These are phyloP conservation scores for Suillus fuscotomentosus DNA, from an alignment of 768 basidiomycete genomes.

Conservation along the genomic window DNA sequence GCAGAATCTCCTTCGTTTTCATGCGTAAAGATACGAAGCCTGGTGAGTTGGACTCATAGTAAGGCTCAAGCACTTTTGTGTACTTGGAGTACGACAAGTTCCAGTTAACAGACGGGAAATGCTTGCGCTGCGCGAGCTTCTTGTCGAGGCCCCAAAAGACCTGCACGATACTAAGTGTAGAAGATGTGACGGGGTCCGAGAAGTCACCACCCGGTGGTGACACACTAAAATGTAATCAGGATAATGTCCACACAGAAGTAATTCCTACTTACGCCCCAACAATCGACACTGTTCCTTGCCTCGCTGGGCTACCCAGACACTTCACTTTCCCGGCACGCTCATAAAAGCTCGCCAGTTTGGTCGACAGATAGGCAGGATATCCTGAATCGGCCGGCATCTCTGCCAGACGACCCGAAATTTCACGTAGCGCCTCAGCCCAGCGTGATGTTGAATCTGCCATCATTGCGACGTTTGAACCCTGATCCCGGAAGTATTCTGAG, in stretches of 20 bases:
- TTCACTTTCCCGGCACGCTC: conserved; percentile 97
- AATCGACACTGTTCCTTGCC: conserved; percentile 95
- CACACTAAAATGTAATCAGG: conserved; percentile 54
- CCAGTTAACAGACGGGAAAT: conserved; percentile 99
- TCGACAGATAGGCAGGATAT: conserved; percentile 95
- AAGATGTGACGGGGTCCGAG: conserved; percentile 97
- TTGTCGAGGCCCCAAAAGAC: conserved; percentile 99
- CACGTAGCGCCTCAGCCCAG: conserved; percentile 98
- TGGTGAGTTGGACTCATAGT: conserved; percentile 87
- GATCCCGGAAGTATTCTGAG: conserved; percentile 99
- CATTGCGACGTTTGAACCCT: conserved; percentile 97
- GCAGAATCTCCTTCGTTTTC: conserved; percentile 93
- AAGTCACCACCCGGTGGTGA: conserved; percentile 99
- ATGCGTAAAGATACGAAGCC: conserved; percentile 95
- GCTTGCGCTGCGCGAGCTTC: conserved; percentile 97
- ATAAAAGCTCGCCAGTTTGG: conserved; percentile 97
- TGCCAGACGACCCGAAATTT: conserved; percentile 97
- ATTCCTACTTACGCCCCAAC: conserved; percentile 86
- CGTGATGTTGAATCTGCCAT: conserved; percentile 99
- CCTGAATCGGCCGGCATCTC: conserved; percentile 99
- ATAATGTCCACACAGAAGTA: background rate
- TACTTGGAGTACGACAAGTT: conserved; percentile 99
- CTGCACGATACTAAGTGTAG: conserved; percentile 97
- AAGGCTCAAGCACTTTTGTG: conserved; percentile 86
- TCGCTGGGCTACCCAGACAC: conserved; percentile 83